Evolutionary conservation across 2,329 filamentous ascomycete genomes (phyloP), one percentile per base, ranked within the genome.

Genomic region (Cladobotryum mycophilum): DNA sequence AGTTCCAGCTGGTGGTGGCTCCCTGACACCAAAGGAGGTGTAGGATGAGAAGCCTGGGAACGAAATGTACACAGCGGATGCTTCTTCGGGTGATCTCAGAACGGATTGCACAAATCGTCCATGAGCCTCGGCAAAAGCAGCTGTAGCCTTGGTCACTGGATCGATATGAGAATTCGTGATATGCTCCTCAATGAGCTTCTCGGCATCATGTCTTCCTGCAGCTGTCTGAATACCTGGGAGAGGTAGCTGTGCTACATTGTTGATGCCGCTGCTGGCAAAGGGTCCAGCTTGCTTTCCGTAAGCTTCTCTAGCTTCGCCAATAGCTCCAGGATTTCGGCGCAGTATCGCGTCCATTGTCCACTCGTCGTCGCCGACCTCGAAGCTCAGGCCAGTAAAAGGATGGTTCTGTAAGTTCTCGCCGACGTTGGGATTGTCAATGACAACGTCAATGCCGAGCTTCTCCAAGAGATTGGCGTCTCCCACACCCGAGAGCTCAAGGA

Each of bases 401-500:
- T 74, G 71, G 50, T 69, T 64, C 20, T 72, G 62, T 12, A 71
- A 53, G 35, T 67, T 66, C 54, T 70, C 67, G 7, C 70, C 70
- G 5, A 73, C 70, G 36, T 66, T 59, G 2, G 68, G 65, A 22
- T 64, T 64, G 44, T 71, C 61, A 5, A 67, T 59, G 4, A 70
- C 49, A 2, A 67, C 56, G 3, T 63, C 55, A 12, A 69, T 62
- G 4, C 60, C 62, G 9, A 63, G 56, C 45, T 61, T 60, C n/a
- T 64, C 54, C 1, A 76, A 58, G 6, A 70, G 62, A 2, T 53
- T 51, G 15, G 56, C 60, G 11, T 63, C 55, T 12, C 72, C 72
- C 25, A 75, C 62, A 1, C 71, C 69, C 2, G 70, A 74, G 7
- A 73, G 64, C 55, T 76, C 68, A 5, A 76, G 65, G 18, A 76